Conservation (phyloP, 1,284 basidiomycete species). For the Peniophora sp. region DNA sequence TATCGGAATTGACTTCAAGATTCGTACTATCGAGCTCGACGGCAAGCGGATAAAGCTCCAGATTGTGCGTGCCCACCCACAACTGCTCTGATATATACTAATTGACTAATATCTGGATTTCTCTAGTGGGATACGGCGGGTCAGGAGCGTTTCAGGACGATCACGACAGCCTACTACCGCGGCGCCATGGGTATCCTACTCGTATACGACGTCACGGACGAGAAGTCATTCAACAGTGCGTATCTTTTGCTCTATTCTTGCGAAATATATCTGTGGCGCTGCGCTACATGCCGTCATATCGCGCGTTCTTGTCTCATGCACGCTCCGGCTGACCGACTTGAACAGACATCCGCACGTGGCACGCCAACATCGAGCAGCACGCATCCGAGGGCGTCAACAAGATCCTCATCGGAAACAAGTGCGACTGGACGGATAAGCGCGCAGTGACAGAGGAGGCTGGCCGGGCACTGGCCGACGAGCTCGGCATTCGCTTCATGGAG, state of each 20-base stretch:
- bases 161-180: constrained; percentile 99
- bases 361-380: constrained; percentile 97
- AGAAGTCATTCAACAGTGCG: constrained; percentile 95
- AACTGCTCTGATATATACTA: not conserved
- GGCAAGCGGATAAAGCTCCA: constrained; percentile 96
- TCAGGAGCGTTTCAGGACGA: constrained; percentile 98
- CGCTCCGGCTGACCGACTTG: not conserved
- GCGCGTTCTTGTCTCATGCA: not conserved
- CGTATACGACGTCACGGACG: constrained; percentile 98
- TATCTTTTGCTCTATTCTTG: constrained; percentile 7
- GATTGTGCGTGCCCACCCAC: constrained; percentile 55
- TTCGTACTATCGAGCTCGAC: constrained; percentile 93
- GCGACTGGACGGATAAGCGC: constrained; percentile 97
- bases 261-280: constrained; percentile 1
- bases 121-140: constrained; percentile 95
- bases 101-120: not conserved
- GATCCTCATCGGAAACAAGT: constrained; percentile 98
- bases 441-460: constrained; percentile 85
- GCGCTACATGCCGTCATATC: constrained; percentile 4
- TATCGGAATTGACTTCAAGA: constrained; percentile 96
- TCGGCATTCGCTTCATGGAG: constrained; percentile 96
- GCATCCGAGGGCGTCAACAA: constrained; percentile 99
- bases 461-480: constrained; percentile 75
- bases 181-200: constrained; percentile 99
- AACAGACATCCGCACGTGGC: constrained; percentile 97